Conservation (phyloP, 2,329 filamentous ascomycete genomes). For the Fusarium albosuccineum region DNA sequence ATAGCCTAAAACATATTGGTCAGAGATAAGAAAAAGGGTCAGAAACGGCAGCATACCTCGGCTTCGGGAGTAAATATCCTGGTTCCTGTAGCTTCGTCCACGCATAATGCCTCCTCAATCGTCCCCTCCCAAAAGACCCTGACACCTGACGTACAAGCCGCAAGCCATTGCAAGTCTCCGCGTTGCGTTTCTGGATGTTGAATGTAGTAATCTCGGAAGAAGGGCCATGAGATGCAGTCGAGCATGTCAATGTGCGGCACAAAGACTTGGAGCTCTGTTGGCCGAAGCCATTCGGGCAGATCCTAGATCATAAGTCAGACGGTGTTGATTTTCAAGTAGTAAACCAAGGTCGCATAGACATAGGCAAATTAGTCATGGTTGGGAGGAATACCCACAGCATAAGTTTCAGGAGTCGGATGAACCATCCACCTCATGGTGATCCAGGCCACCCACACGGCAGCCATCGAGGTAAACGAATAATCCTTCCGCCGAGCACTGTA, state of each 20-base stretch:
- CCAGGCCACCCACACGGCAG: conserved; percentile 25
- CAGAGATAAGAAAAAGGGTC: background rate
- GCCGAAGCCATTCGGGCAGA: conserved; percentile 24
- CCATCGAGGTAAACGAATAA: conserved; percentile 24
- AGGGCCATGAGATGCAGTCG: conserved; percentile 24
- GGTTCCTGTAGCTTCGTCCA: background rate
- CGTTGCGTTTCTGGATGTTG: conserved; percentile 24
- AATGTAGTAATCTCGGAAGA: conserved; percentile 18
- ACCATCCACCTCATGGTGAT: conserved; percentile 25
- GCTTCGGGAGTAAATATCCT: conserved; percentile 15
- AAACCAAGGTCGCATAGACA: background rate
- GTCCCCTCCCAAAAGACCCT: background rate
- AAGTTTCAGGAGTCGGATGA: conserved; percentile 20
- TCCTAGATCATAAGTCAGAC: conserved; percentile 1
- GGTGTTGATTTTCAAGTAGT: background rate
- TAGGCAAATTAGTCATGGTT: background rate
- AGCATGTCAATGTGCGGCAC: conserved; percentile 23
- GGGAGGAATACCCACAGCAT: conserved; percentile 6
- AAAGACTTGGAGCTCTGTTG: conserved; percentile 23
- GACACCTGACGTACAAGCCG: conserved; percentile 12
- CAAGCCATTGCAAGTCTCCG: conserved; percentile 20
- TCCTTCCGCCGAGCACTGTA: conserved; percentile 18
- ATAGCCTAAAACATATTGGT: background rate
- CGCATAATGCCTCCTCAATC: conserved; percentile 10
- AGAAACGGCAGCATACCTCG: conserved; percentile 2